phyloP scores from a whole-genome alignment of 2,329 filamentous ascomycete genomes.

The Exserohilum turcica region DNA sequence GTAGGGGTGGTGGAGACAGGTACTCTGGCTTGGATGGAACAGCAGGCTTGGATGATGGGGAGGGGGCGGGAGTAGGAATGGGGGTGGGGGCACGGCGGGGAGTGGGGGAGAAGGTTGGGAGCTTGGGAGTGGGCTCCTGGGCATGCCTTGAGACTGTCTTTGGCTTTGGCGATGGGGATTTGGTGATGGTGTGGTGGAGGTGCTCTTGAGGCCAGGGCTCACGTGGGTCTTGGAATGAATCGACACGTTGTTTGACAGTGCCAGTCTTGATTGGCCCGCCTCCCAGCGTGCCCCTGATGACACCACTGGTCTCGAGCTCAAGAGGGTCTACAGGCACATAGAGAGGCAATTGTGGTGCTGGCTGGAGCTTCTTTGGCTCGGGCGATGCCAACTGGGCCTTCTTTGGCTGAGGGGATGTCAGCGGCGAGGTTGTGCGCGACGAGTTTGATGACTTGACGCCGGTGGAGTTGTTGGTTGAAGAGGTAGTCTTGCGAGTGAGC shows the following conservation, averaged over 20 bases:
- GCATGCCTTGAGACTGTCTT: constrained; percentile 12
- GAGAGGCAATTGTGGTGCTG: constrained; percentile 8
- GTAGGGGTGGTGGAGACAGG: constrained; percentile 11
- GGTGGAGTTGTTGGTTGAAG: constrained; percentile 28
- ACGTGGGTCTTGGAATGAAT: constrained; percentile 30
- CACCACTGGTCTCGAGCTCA: constrained; percentile 15
- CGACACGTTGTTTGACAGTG: constrained; percentile 21
- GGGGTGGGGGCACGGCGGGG: constrained; percentile 12
- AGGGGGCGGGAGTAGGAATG: constrained; percentile 4
- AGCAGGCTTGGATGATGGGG: constrained; percentile 10
- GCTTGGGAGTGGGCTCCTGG: constrained; percentile 21
- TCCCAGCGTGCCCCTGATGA: constrained; percentile 18
- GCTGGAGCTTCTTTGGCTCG: constrained; percentile 1
- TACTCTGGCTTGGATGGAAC: constrained; percentile 10
- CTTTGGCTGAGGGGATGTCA: constrained; percentile 28
- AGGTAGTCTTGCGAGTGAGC: constrained; percentile 32
- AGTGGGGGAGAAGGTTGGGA: constrained; percentile 20
- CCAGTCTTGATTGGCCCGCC: constrained; percentile 12
- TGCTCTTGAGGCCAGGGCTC: constrained; percentile 32
- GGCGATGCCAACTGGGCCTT: constrained; percentile 8
- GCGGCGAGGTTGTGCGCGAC: constrained; percentile 26
- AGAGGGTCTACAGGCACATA: constrained; percentile 35
- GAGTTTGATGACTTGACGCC: constrained; percentile 30
- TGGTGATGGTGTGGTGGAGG: constrained; percentile 10
- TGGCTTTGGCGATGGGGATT: constrained; percentile 9